Base-by-base conservation (phyloP, 2,329 filamentous ascomycete species). In the Pseudopyricularia javanii region DNA sequence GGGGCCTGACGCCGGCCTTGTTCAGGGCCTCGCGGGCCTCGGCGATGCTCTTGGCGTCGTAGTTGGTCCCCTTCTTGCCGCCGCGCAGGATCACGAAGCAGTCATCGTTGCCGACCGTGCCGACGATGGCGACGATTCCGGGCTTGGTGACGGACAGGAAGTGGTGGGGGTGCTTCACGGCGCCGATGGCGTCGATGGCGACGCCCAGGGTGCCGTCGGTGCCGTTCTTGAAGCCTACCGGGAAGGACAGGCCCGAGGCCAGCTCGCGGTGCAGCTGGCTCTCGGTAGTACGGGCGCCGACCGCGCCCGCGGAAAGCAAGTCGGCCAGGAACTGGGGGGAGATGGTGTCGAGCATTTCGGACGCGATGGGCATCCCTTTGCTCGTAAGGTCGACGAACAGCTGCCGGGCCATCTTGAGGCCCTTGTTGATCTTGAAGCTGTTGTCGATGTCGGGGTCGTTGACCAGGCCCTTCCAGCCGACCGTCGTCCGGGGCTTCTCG, bases 71-170 rank as follows among this genome's bases (percentile, higher is more conserved):
- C 69, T 83, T 88, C 63, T 82, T 91, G 57, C 93, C 93, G 58
- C 93, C 93, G 56, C 93, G 83, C 56, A 98, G 77, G 64, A 98
- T 96, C 51, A 97, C 88, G 65, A 98, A 98, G 64, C 93, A 94
- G 71, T 98, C 89, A 71, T 95, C 87, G 69, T 98, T 98, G 53
- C 93, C 93, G 54, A 79, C 81, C 15, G 93, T 98, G 69, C 88
- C 83, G 50, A 91, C 95, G 62, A 98, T 97, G 56, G 93, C 91
- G 47, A 91, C 93, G 56, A 96, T 76, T 56, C 93, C 93, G 66
- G 95, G 91, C 78, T 98, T 98, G 32, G 93, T 98, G 50, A 98
- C 93, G 70, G 91, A 91, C 78, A 98, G 86, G 77, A 98, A 98
- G 75, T 96, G 91, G 70, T 98, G 93, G 69, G 80, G 83, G n/a